Evolutionary conservation across 2,329 filamentous ascomycete species (phyloP).

Genomic region (Colletotrichum cordylinicola): DNA sequence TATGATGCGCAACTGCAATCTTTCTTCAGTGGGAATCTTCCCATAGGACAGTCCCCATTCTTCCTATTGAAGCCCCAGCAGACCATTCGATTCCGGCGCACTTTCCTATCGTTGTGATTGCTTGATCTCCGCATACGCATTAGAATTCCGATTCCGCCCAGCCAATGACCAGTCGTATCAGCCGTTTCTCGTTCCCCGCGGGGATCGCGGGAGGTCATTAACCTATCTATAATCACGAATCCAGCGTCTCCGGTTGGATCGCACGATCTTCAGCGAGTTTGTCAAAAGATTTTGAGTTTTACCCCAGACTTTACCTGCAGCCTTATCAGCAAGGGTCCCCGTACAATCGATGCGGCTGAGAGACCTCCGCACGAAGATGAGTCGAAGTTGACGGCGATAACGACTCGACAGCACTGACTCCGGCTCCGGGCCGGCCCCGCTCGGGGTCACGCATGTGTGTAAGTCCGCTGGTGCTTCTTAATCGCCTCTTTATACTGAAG

Average conservation of each 20-base stretch:
- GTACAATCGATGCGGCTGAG: background rate
- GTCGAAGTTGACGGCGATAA: background rate
- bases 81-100: background rate
- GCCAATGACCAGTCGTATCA: background rate
- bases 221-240: background rate
- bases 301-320: background rate
- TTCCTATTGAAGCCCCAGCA: background rate
- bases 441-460: background rate
- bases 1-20: background rate
- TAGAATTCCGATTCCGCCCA: background rate
- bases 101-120: background rate
- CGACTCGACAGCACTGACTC: background rate
- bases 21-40: background rate
- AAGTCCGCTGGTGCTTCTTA: too few species aligned
- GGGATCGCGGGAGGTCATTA: background rate
- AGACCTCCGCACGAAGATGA: background rate
- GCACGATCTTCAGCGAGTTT: background rate
- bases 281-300: background rate
- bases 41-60: background rate
- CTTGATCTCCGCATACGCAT: background rate
- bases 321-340: background rate
- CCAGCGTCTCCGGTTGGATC: background rate
- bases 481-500: too few species aligned
- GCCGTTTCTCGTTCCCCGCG: background rate
- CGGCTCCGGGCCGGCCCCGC: background rate